These are phyloP conservation scores for Entomortierella parvispora DNA, from an alignment of 192 early-diverging fungal genomes.

Conservation along the genomic window DNA sequence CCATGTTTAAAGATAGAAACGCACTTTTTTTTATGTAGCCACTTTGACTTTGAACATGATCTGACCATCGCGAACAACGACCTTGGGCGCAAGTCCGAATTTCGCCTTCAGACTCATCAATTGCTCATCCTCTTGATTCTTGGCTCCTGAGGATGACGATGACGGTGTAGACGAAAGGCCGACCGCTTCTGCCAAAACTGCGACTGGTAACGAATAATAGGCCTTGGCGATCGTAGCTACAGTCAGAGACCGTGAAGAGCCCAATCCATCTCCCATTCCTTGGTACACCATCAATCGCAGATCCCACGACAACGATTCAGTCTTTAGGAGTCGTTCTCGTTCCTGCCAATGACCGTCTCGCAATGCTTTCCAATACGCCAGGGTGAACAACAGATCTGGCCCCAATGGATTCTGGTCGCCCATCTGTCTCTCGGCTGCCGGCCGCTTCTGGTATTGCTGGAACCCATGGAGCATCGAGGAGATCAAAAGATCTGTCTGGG, in stretches of 20 bases:
- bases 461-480: constrained; percentile 19
- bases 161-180: constrained; percentile 1
- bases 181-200: constrained; percentile 11
- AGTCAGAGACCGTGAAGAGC: constrained; percentile 5
- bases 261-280: constrained; percentile 20
- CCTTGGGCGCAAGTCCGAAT: constrained; percentile 8
- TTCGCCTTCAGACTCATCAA: constrained; percentile 15
- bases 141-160: not conserved
- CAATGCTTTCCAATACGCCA: constrained; percentile 30
- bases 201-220: constrained; percentile 31
- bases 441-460: constrained; percentile 3
- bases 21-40: too few relatives aligned
- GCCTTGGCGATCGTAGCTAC: constrained; percentile 38
- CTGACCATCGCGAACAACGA: constrained; percentile 31
- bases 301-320: constrained; percentile 14
- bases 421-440: not conserved
- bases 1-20: too few relatives aligned
- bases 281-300: constrained; percentile 20
- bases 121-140: not conserved
- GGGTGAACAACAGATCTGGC: constrained; percentile 6
- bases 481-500: constrained; percentile 26
- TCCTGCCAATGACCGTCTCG: constrained; percentile 27
- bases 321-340: constrained; percentile 26
- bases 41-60: constrained; percentile 41
- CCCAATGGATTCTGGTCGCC: constrained; percentile 1